These are phyloP conservation scores for Lodderomyces beijingensis DNA, from an alignment of 1,139 yeast genomes.

Conservation along the genomic window DNA sequence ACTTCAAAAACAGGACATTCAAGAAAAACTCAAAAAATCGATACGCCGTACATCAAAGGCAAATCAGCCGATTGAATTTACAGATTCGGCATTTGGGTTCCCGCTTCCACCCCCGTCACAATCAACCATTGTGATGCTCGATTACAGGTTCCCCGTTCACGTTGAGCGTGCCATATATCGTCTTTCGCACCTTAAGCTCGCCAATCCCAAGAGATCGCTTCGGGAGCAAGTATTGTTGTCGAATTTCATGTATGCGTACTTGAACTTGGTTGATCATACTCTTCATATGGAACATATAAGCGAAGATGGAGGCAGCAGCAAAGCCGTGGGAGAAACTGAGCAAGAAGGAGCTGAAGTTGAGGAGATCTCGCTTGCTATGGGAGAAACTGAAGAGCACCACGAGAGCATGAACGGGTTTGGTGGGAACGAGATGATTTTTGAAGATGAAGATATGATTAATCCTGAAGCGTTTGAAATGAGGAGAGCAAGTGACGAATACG, in stretches of 20 bases:
- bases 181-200: conserved; percentile 84
- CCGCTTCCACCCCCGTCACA: conserved; percentile 77
- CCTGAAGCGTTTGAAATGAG: conserved; percentile 3
- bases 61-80: conserved; percentile 72
- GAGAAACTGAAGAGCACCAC: conserved; percentile 10
- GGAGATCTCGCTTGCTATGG: too few species aligned
- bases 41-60: conserved; percentile 42
- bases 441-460: conserved; percentile 4
- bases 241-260: conserved; percentile 95
- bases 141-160: conserved; percentile 85
- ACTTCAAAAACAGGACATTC: conserved; percentile 33
- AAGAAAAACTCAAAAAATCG: conserved; percentile 42
- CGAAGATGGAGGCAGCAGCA: background rate
- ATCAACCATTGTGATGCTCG: conserved; percentile 73
- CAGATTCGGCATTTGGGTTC: conserved; percentile 81
- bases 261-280: conserved; percentile 89
- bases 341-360: conserved; percentile 11
- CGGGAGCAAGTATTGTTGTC: conserved; percentile 89
- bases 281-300: conserved; percentile 58
- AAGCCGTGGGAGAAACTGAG: conserved; percentile 10
- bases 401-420: background rate
- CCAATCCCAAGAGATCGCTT: conserved; percentile 87
- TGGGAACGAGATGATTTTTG: conserved; percentile 1
- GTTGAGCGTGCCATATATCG: conserved; percentile 95
- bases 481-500: conserved; percentile 6